Base-by-base conservation (phyloP, 371 early-diverging fungal genomes). In the Rhizopus sp. region DNA sequence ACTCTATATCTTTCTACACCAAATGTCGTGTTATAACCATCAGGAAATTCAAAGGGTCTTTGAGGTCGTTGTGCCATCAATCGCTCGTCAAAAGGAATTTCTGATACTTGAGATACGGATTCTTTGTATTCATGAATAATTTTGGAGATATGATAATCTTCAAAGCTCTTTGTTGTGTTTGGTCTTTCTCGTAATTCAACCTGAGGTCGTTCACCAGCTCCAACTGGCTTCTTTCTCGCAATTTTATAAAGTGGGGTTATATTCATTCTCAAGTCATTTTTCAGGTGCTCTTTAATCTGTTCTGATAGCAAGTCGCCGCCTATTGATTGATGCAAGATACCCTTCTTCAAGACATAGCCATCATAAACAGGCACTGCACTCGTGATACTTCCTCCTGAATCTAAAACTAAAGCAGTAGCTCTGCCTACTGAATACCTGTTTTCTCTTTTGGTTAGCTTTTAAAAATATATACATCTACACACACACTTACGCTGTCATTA, bases 361-460 rank as follows among this genome's bases (percentile, higher is more conserved):
- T 98, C 99, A 64, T 85, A 90, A 0, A 98, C 97, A 23, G 99
- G 97, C 3, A 92, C 91, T 5, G 89, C 95, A 64, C 91, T 91
- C 3, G 96, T 92, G 54, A 78, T 76, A 33, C 88, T 84, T 55
- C 87, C 94, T 4, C 99, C 99, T 13, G 91, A 90, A 65, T 97
- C 97, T 54, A 98, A 64, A 12, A 98, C 95, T 30, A 98, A 77
- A 3, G 91, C 95, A n/a, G 94, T 92, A 7, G 92, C 80, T 51
- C 85, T 77, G 30, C 99, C 99, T 3, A 91, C 82, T 2, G 96
- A 91, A 62, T 95, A 98, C 1, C 64, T 64, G 51, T 10, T 15
- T 5, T 23, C 30, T 12, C 1, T 40, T 82, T 91, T 58, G 9
- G 15, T 17, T 47, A 35, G 9, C 31, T 15, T 7, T 5, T 29